phyloP scores from a whole-genome alignment of 305 asterid genomes.

The Fraxinus nigra region DNA sequence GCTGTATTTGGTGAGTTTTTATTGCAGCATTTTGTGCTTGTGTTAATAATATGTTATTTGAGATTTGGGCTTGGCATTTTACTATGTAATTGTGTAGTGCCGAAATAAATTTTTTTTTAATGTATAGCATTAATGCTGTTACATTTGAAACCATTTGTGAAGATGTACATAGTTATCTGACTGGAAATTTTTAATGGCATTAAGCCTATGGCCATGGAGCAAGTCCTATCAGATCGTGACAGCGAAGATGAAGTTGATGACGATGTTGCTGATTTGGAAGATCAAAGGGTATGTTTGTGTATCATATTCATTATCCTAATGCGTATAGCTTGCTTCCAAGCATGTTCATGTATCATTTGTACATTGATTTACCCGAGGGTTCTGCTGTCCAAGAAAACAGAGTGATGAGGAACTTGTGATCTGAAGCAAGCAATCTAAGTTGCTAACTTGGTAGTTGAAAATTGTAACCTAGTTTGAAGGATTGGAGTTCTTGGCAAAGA shows the following conservation, averaged over 20 bases:
- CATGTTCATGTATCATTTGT: slow-evolving; percentile 10
- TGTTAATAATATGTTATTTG: not conserved
- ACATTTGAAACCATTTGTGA: slow-evolving; percentile 9
- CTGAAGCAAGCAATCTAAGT: not conserved
- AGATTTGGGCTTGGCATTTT: slow-evolving; percentile 18
- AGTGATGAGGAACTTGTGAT: slow-evolving; percentile 7
- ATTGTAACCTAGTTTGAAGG: not conserved
- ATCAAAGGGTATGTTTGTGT: slow-evolving; percentile 74
- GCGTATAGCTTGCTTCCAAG: slow-evolving; percentile 13
- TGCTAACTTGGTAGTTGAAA: slow-evolving; percentile 1
- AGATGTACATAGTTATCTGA: slow-evolving; percentile 23
- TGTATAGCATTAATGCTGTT: not conserved
- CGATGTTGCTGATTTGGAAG: slow-evolving; percentile 99
- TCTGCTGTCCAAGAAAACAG: slow-evolving; percentile 18
- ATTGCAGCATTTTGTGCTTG: not conserved
- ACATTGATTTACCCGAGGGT: slow-evolving; percentile 16
- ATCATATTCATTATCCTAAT: not conserved
- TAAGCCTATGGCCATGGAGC: slow-evolving; percentile 98
- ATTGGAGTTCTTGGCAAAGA: not conserved
- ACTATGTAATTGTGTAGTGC: not conserved
- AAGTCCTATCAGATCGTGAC: slow-evolving; percentile 89
- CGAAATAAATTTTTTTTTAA: not conserved
- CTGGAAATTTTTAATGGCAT: slow-evolving; percentile 20
- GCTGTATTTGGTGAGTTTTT: slow-evolving; percentile 11
- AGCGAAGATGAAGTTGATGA: slow-evolving; percentile 99